Conservation (phyloP, 2,329 filamentous ascomycete genomes). For the Pseudogymnoascus sp. region DNA sequence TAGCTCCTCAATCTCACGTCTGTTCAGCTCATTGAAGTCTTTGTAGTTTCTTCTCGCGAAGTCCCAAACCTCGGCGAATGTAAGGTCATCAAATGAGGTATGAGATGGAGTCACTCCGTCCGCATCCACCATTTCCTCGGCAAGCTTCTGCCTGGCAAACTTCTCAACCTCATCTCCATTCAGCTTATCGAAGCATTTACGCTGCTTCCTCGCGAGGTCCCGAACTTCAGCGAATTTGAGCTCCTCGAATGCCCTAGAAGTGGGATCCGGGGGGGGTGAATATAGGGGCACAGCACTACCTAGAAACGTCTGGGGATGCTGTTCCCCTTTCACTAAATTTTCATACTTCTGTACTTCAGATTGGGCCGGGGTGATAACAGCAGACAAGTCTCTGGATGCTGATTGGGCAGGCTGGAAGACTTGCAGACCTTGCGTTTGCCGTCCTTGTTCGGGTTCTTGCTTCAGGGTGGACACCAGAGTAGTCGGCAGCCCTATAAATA, state of each 20-base stretch:
- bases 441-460: too few species aligned
- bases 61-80: background rate
- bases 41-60: background rate
- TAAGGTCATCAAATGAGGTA: background rate
- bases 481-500: too few species aligned
- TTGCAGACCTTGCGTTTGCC: too few species aligned
- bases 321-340: too few species aligned
- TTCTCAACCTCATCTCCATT: background rate
- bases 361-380: background rate
- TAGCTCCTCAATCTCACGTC: background rate
- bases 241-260: background rate
- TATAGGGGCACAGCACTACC: too few species aligned
- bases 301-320: too few species aligned
- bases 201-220: background rate
- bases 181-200: background rate
- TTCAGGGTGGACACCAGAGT: background rate
- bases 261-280: too few species aligned
- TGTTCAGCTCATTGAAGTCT: background rate
- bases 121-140: background rate
- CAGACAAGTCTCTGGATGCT: background rate
- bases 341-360: background rate
- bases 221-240: background rate
- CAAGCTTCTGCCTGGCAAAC: background rate
- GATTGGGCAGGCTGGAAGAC: background rate
- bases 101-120: too few species aligned